Evolutionary conservation across 2,329 filamentous ascomycete species (phyloP).

Genomic region (Aspergillus felis): DNA sequence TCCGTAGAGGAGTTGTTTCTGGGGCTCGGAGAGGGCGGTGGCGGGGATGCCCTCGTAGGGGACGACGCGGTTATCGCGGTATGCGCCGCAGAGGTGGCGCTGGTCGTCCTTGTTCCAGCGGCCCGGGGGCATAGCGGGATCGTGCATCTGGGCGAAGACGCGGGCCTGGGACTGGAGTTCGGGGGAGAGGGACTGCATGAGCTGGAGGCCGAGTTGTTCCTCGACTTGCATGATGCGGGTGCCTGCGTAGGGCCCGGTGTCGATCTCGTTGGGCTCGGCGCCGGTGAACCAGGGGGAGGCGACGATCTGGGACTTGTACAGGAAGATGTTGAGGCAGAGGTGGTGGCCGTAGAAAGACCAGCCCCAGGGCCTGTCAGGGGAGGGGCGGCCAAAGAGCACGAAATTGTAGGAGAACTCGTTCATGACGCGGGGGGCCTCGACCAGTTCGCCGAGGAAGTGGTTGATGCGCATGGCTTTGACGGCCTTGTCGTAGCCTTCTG

Average conservation of each 20-base stretch:
- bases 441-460: conserved; percentile 67
- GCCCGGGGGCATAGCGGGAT: conserved; percentile 57
- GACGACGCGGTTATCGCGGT: conserved; percentile 71
- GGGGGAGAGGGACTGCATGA: conserved; percentile 62
- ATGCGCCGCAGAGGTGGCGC: conserved; percentile 72
- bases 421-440: conserved; percentile 59
- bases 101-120: conserved; percentile 81
- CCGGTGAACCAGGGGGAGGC: conserved; percentile 74
- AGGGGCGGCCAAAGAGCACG: conserved; percentile 63
- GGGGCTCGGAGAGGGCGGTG: conserved; percentile 37
- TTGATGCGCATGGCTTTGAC: conserved; percentile 69
- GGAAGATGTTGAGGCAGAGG: conserved; percentile 67
- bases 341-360: conserved; percentile 77
- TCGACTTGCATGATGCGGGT: conserved; percentile 64
- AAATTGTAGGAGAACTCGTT: conserved; percentile 77
- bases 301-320: conserved; percentile 62
- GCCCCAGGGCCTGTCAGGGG: conserved; percentile 60
- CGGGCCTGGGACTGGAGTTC: conserved; percentile 51
- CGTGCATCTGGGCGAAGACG: conserved; percentile 57
- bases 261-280: conserved; percentile 73
- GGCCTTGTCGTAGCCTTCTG: conserved; percentile 69
- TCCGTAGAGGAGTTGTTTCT: conserved; percentile 53
- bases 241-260: conserved; percentile 59
- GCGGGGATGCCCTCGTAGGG: conserved; percentile 67
- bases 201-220: conserved; percentile 59